Evolutionary conservation across 2,329 filamentous ascomycete genomes (phyloP).

Genomic region (Colletotrichum cereale): DNA sequence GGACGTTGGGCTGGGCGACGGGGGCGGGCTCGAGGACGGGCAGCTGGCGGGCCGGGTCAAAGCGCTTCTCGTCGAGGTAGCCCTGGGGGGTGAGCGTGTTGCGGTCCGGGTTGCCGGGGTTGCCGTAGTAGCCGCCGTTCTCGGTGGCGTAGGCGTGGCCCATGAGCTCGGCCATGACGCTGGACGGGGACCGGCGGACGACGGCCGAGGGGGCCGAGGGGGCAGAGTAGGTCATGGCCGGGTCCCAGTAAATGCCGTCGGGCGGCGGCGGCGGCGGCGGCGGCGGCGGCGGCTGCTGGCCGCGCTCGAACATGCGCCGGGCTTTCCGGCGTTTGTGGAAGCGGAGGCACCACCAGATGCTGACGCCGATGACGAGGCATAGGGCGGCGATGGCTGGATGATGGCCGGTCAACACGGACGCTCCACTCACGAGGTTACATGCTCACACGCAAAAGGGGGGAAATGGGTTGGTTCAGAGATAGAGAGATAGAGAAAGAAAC

Average conservation of each 20-base stretch:
- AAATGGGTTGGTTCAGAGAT: not conserved
- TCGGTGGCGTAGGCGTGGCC: slow-evolving; percentile 42
- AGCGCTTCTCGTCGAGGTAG: slow-evolving; percentile 41
- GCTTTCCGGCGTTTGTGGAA: slow-evolving; percentile 26
- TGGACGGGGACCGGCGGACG: slow-evolving; percentile 29
- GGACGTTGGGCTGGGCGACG: slow-evolving; percentile 40
- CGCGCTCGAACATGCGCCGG: slow-evolving; percentile 10
- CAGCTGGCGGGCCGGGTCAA: slow-evolving; percentile 34
- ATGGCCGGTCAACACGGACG: not conserved
- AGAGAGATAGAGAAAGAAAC: accelerated
- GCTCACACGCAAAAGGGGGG: not conserved
- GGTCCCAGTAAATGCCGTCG: slow-evolving; percentile 23
- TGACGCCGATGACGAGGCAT: slow-evolving; percentile 29
- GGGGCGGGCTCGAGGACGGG: slow-evolving; percentile 37
- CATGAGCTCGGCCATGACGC: slow-evolving; percentile 44
- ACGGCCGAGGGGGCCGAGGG: slow-evolving; percentile 24
- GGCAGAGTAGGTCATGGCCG: slow-evolving; percentile 21
- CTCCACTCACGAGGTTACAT: too few species aligned
- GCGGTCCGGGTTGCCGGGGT: not conserved
- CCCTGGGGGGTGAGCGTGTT: slow-evolving; percentile 32
- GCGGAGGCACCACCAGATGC: slow-evolving; percentile 38
- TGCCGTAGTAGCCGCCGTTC: slow-evolving; percentile 33
- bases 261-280: too few species aligned
- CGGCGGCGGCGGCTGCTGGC: too few species aligned
- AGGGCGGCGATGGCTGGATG: slow-evolving; percentile 29